Evolutionary conservation across 1,284 basidiomycete genomes (phyloP).

Genomic region (Cutaneotrichosporon cavernicola): DNA sequence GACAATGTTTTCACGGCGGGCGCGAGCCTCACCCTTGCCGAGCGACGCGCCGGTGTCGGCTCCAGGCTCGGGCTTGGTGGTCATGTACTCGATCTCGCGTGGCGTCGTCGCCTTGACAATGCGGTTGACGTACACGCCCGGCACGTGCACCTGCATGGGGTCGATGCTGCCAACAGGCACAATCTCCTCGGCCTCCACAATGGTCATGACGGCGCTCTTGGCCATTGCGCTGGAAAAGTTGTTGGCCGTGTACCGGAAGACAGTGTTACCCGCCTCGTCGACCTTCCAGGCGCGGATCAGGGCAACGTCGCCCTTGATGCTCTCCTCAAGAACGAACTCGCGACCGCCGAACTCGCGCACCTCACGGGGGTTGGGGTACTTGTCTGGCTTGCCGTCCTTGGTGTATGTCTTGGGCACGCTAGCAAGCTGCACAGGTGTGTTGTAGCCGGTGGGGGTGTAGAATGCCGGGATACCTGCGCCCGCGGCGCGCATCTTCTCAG

Average conservation of each 20-base stretch:
- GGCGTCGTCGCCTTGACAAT: slow-evolving; percentile 75
- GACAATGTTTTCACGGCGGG: slow-evolving; percentile 67
- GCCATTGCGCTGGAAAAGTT: slow-evolving; percentile 88
- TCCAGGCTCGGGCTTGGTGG: slow-evolving; percentile 50
- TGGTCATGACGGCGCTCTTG: slow-evolving; percentile 82
- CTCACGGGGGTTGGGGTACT: slow-evolving; percentile 72
- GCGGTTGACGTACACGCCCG: slow-evolving; percentile 83
- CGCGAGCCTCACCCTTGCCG: slow-evolving; percentile 53
- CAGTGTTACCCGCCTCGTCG: slow-evolving; percentile 81
- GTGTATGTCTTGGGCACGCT: slow-evolving; percentile 55
- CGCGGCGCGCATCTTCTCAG: slow-evolving; percentile 85
- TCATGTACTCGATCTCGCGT: slow-evolving; percentile 76
- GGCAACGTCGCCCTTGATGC: slow-evolving; percentile 82
- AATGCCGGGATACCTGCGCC: slow-evolving; percentile 95
- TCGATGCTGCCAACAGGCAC: slow-evolving; percentile 80
- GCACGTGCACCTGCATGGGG: slow-evolving; percentile 76
- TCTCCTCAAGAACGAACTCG: slow-evolving; percentile 81
- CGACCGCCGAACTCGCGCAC: slow-evolving; percentile 76
- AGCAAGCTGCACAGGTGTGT: slow-evolving; percentile 25
- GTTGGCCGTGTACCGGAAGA: slow-evolving; percentile 82
- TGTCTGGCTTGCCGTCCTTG: slow-evolving; percentile 65
- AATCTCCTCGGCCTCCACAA: slow-evolving; percentile 85
- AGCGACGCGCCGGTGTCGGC: slow-evolving; percentile 24
- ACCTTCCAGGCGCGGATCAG: slow-evolving; percentile 93
- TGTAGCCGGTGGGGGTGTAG: slow-evolving; percentile 86